These are phyloP conservation scores for Oehlia diaphana DNA, from an alignment of 192 early-diverging fungal species.

Conservation along the genomic window DNA sequence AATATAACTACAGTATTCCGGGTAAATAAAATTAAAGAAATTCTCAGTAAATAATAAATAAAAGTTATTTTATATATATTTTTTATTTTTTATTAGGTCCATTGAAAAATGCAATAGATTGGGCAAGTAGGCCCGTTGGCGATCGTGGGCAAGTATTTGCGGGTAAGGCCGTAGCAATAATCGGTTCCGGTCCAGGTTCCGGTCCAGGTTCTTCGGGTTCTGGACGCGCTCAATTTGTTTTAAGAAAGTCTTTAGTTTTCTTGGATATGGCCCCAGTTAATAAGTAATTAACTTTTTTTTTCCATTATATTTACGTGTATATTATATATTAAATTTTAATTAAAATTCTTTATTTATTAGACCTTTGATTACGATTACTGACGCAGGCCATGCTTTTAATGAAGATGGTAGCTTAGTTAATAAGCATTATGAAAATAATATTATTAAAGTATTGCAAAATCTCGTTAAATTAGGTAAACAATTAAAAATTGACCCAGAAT, in stretches of 20 bases:
- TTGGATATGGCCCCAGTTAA: not conserved
- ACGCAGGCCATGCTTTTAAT: too few relatives aligned
- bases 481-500: too few relatives aligned
- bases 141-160: conserved; percentile 1
- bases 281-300: not conserved
- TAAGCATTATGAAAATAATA: too few relatives aligned
- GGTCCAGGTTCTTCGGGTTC: not conserved
- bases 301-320: too few relatives aligned
- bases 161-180: conserved; percentile 6
- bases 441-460: too few relatives aligned
- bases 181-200: not conserved
- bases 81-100: not conserved
- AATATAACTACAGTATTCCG: conserved; percentile 23
- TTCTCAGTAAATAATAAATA: not conserved
- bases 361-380: too few relatives aligned
- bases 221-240: conserved; percentile 4
- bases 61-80: not conserved
- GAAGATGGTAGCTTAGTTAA: too few relatives aligned
- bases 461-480: too few relatives aligned
- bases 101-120: conserved; percentile 24
- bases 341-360: too few relatives aligned
- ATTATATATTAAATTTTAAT: too few relatives aligned
- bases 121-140: conserved; percentile 7
- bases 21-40: not conserved
- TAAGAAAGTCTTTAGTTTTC: not conserved